These are phyloP conservation scores for Canariomyces notabilis DNA, from an alignment of 2,329 filamentous ascomycete genomes.

Conservation along the genomic window DNA sequence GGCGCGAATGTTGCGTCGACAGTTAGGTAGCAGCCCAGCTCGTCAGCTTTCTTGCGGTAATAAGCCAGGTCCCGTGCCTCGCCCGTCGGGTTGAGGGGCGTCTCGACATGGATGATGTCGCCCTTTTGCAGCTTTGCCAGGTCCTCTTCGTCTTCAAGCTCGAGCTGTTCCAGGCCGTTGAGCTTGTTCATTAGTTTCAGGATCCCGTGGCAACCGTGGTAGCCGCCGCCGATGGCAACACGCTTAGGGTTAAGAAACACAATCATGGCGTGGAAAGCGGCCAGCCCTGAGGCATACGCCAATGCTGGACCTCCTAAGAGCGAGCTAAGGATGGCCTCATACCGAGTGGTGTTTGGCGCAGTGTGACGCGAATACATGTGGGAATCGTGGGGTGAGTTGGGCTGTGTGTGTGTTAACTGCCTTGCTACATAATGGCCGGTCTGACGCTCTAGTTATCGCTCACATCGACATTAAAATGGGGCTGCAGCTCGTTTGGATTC, in stretches of 20 bases:
- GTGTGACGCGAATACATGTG: conserved; percentile 82
- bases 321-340: conserved; percentile 75
- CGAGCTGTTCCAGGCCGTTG: conserved; percentile 66
- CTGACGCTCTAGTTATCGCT: conserved; percentile 30
- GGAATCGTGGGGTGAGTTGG: conserved; percentile 49
- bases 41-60: conserved; percentile 69
- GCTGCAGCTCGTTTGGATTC: conserved; percentile 61
- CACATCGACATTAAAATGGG: conserved; percentile 52
- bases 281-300: conserved; percentile 79
- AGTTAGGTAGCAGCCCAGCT: conserved; percentile 67
- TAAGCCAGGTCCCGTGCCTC: conserved; percentile 67
- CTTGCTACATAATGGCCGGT: neutral
- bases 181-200: conserved; percentile 69
- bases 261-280: conserved; percentile 82
- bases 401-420: conserved; percentile 32
- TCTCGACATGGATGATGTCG: conserved; percentile 88
- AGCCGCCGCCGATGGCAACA: conserved; percentile 76
- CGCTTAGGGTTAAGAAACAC: conserved; percentile 78
- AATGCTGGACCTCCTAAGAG: conserved; percentile 66
- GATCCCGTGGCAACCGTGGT: conserved; percentile 91
- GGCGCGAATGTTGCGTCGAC: conserved; percentile 93
- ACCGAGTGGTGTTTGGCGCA: conserved; percentile 74
- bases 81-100: conserved; percentile 86
- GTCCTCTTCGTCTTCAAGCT: conserved; percentile 48
- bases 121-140: conserved; percentile 63